These are phyloP conservation scores for Bombardia bombarda DNA, from an alignment of 495 filamentous ascomycete species.

Conservation along the genomic window DNA sequence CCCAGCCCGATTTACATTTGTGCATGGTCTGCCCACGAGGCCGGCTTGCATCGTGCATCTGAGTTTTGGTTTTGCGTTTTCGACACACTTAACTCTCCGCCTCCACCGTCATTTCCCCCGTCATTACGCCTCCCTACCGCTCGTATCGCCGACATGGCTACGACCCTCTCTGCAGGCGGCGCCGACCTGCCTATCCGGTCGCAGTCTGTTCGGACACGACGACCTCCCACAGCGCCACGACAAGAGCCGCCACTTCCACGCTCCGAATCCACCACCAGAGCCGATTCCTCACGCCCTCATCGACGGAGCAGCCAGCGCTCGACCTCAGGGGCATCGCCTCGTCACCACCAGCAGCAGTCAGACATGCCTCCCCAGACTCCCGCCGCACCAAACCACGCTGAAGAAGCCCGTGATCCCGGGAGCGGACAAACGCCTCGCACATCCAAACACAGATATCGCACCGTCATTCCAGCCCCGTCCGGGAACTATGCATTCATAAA, in stretches of 20 bases:
- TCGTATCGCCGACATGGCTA: conserved; percentile 15
- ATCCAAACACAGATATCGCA: conserved; percentile 57
- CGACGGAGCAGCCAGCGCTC: conserved; percentile 34
- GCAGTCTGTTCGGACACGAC: conserved; percentile 26
- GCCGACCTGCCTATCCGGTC: conserved; percentile 27
- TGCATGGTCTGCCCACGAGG: not conserved
- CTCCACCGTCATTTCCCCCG: not conserved
- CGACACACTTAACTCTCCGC: not conserved
- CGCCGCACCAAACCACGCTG: conserved; percentile 34
- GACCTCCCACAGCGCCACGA: conserved; percentile 23
- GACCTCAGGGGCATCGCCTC: conserved; percentile 3
- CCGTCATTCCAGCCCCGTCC: conserved; percentile 72
- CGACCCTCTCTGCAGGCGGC: conserved; percentile 18
- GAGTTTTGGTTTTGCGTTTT: no score
- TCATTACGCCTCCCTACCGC: not conserved
- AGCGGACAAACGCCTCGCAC: conserved; percentile 28
- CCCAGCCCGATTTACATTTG: no score
- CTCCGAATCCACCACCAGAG: conserved; percentile 24
- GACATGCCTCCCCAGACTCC: conserved; percentile 49
- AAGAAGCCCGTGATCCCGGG: conserved; percentile 33
- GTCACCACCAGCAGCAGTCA: conserved; percentile 12
- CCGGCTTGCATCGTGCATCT: not conserved
- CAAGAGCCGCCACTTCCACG: conserved; percentile 21
- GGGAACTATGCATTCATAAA: conserved; percentile 92
- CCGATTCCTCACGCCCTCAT: conserved; percentile 35